phyloP scores from a whole-genome alignment of 2,329 filamentous ascomycete genomes.

The Pseudocercospora eumusae region DNA sequence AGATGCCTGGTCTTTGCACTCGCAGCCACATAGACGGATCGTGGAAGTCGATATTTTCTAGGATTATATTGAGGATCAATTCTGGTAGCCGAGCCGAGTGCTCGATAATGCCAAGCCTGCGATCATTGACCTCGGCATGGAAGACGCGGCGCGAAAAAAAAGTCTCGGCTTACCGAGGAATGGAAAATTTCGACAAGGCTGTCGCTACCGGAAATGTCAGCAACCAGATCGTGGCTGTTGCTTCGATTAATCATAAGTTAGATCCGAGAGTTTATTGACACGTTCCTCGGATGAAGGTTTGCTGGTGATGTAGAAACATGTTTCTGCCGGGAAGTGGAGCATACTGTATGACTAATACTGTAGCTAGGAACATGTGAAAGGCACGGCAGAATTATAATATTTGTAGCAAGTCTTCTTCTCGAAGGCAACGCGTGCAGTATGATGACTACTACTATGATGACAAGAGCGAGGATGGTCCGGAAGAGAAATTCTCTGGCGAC shows the following conservation, averaged over 20 bases:
- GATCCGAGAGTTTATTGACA: neutral
- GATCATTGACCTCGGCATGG: neutral
- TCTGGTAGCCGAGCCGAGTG: neutral
- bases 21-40: neutral
- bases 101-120: neutral
- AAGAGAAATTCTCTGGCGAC: slow-evolving; percentile 7
- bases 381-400: neutral
- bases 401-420: neutral
- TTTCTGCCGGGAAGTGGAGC: slow-evolving; percentile 2
- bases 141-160: neutral
- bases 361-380: slow-evolving; percentile 7
- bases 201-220: slow-evolving; percentile 2
- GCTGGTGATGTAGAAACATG: neutral
- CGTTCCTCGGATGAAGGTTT: neutral
- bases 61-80: neutral
- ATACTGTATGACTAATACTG: neutral
- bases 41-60: neutral
- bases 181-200: slow-evolving; percentile 1
- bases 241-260: neutral
- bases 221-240: neutral
- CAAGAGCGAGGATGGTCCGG: slow-evolving; percentile 6
- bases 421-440: neutral
- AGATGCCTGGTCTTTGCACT: neutral
- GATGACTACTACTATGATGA: too few relatives aligned
- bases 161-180: neutral